These are phyloP conservation scores for Globisporangium orthogonon DNA, from an alignment of 352 stramenopile species.

Conservation along the genomic window DNA sequence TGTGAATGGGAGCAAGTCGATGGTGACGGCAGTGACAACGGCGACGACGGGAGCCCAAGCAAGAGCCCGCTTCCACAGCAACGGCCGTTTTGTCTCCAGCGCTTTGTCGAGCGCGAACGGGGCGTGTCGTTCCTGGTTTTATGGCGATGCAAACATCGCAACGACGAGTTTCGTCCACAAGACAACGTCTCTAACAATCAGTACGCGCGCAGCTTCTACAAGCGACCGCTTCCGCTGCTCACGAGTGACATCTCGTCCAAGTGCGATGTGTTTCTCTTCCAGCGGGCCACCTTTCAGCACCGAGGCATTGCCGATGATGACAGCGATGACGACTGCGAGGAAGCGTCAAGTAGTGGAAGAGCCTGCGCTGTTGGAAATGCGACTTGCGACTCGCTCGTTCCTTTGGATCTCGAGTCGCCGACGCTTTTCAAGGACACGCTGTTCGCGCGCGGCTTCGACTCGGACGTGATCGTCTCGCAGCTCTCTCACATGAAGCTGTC, in stretches of 20 bases:
- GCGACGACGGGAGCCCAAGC: neutral
- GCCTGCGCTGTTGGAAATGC: neutral
- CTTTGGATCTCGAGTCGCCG: constrained; percentile 11
- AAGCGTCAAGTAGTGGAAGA: neutral
- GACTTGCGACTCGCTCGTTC: neutral
- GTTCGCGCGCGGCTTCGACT: constrained; percentile 24
- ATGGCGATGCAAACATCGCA: constrained; percentile 21
- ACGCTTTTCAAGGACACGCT: constrained; percentile 16
- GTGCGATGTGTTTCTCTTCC: constrained; percentile 17
- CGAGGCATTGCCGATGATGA: neutral
- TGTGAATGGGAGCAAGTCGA: constrained; percentile 3
- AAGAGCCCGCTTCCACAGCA: neutral
- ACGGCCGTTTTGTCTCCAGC: constrained; percentile 37
- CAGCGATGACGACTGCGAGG: constrained; percentile 2
- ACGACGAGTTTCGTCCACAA: neutral
- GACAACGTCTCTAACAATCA: constrained; percentile 7
- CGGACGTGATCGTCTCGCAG: constrained; percentile 32
- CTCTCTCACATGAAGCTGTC: constrained; percentile 51
- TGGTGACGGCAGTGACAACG: neutral
- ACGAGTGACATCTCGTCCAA: constrained; percentile 13
- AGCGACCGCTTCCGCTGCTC: constrained; percentile 9
- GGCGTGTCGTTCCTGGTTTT: constrained; percentile 32
- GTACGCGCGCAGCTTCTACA: constrained; percentile 11
- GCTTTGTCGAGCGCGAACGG: constrained; percentile 21
- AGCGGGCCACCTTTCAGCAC: neutral